phyloP scores from a whole-genome alignment of 2,329 filamentous ascomycete genomes.

The Periconia sp. region DNA sequence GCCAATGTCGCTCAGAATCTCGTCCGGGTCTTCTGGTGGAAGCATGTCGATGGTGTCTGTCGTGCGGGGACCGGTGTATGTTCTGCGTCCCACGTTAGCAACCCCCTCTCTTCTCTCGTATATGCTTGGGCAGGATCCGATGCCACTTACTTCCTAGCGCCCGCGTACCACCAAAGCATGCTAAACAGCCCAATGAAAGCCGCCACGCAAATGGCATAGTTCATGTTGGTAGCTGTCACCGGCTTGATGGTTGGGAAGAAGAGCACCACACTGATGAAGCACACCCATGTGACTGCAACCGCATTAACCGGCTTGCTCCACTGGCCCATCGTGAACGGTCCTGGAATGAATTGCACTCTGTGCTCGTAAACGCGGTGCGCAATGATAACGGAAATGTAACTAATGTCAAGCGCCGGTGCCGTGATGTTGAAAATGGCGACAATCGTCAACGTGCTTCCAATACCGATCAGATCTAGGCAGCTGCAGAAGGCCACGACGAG shows the following conservation, averaged over 20 bases:
- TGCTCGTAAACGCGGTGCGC: conserved; percentile 58
- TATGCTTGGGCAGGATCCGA: neutral
- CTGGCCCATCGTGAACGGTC: conserved; percentile 59
- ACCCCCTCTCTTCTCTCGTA: neutral
- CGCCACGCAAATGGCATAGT: conserved; percentile 51
- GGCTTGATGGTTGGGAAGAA: conserved; percentile 52
- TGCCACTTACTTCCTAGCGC: conserved; percentile 38
- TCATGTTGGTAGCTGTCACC: conserved; percentile 50
- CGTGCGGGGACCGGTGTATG: conserved; percentile 62
- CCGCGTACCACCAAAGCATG: conserved; percentile 48
- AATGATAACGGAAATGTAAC: conserved; percentile 63
- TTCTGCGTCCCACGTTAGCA: conserved; percentile 40
- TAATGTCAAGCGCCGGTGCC: conserved; percentile 52
- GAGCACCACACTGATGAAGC: conserved; percentile 64
- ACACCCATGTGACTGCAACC: conserved; percentile 61
- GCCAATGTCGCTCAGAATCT: conserved; percentile 33
- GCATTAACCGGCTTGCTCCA: conserved; percentile 59
- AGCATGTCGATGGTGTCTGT: conserved; percentile 53
- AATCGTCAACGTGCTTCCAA: conserved; percentile 55
- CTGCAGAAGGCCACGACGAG: conserved; percentile 62
- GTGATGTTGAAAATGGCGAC: conserved; percentile 52
- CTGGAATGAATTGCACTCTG: conserved; percentile 57
- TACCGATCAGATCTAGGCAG: conserved; percentile 54
- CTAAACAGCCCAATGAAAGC: conserved; percentile 53
- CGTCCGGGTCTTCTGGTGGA: conserved; percentile 45